Evolutionary conservation across 805 yeast species (phyloP).

Genomic region (Kodamaea leandrae): DNA sequence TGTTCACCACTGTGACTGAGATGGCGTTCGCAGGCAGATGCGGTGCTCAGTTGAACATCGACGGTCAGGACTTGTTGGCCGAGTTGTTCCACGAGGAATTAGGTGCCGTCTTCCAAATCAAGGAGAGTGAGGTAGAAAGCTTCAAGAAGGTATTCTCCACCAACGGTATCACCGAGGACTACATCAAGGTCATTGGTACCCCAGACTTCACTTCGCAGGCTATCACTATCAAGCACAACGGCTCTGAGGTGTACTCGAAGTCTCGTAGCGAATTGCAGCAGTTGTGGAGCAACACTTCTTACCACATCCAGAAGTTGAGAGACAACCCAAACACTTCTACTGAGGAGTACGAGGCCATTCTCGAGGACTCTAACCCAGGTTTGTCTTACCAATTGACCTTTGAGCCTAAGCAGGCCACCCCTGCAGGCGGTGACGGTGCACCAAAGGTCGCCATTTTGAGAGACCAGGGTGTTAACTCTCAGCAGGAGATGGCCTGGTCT

Average conservation of each 20-base stretch:
- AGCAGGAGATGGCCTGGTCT: slow-evolving; percentile 97
- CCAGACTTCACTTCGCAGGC: slow-evolving; percentile 55
- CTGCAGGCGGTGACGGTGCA: neutral
- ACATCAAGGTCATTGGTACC: slow-evolving; percentile 63
- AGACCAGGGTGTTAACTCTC: slow-evolving; percentile 98
- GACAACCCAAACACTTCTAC: slow-evolving; percentile 91
- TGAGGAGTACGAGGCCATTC: slow-evolving; percentile 74
- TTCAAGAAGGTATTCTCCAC: slow-evolving; percentile 56
- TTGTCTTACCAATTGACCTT: slow-evolving; percentile 75
- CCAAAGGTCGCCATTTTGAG: slow-evolving; percentile 95
- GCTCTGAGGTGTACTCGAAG: slow-evolving; percentile 44
- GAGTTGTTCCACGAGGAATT: slow-evolving; percentile 87
- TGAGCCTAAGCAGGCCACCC: slow-evolving; percentile 39
- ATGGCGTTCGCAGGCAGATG: slow-evolving; percentile 97
- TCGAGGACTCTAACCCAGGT: slow-evolving; percentile 89
- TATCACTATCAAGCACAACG: slow-evolving; percentile 48
- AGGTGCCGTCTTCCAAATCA: slow-evolving; percentile 93
- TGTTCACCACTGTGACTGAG: slow-evolving; percentile 78
- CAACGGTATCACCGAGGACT: slow-evolving; percentile 54
- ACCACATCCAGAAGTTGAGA: slow-evolving; percentile 84
- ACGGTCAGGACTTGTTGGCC: slow-evolving; percentile 46
- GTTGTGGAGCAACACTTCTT: slow-evolving; percentile 84
- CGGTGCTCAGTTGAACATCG: slow-evolving; percentile 63
- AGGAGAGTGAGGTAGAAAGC: slow-evolving; percentile 46
- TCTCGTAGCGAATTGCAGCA: slow-evolving; percentile 74